Percentiles rank a stretch among this genome's conserved stretches.
Conservation (phyloP, 768 basidiomycete species). For the Suillus plorans region DNA sequence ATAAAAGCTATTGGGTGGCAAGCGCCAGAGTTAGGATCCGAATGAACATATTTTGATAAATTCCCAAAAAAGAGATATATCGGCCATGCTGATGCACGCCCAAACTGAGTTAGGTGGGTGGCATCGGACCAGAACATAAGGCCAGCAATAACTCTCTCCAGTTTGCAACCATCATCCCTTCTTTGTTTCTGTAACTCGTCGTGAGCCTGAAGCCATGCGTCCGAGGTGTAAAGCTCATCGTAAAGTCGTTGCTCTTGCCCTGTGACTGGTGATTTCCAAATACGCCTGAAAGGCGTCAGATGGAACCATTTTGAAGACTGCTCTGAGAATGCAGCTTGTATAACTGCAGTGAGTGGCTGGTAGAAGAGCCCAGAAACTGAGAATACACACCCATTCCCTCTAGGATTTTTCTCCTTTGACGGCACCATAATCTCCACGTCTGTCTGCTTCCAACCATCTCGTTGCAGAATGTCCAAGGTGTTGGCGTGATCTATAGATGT, state of each 20-base stretch:
- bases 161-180: conserved; percentile 18
- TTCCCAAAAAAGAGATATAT: conserved; percentile 19
- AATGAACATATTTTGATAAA: conserved; percentile 39
- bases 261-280: conserved; percentile 11
- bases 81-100: conserved; percentile 38
- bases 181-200: conserved; percentile 27
- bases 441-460: not conserved
- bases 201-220: conserved; percentile 32
- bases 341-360: conserved; percentile 20
- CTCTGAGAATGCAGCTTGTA: conserved; percentile 20
- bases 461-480: not conserved
- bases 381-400: conserved; percentile 9
- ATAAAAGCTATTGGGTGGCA: conserved; percentile 45
- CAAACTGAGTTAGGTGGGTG: conserved; percentile 23
- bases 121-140: conserved; percentile 7
- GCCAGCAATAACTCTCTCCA: conserved; percentile 10
- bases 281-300: conserved; percentile 29
- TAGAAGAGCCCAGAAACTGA: conserved; percentile 26
- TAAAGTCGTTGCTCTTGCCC: conserved; percentile 14
- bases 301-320: conserved; percentile 23
- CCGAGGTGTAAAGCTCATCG: conserved; percentile 33
- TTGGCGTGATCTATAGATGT: not conserved
- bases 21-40: conserved; percentile 28
- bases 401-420: not conserved
- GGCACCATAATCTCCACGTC: not conserved